Evolutionary conservation across 2,329 filamentous ascomycete species (phyloP), one percentile per base, ranked within the genome.

Genomic region (Pseudocercospora crystallina): DNA sequence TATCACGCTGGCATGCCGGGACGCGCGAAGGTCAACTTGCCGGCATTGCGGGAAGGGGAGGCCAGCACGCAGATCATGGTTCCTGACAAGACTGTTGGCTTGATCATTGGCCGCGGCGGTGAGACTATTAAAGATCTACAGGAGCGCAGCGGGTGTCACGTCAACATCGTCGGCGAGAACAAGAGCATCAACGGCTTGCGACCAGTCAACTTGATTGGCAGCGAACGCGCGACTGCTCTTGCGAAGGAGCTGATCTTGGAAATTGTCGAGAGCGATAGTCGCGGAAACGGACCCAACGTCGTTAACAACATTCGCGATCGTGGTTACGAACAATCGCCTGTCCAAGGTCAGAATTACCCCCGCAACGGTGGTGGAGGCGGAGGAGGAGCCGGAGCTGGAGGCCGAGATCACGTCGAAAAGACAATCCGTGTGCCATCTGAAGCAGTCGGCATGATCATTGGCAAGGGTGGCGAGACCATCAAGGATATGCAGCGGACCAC

Each of bases 371-470:
- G 51, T 15, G 67, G 67, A 48, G 70, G 68, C 29, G 74, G 71
- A 49, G 71, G 70, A 32, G 65, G 64, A 53, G 72, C 70, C 30
- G 69, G 69, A 32, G 68, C 65, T 52, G 74, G 74, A 14, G 73
- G 71, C 3, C 68, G 69, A 17, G 86, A 88, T 60, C 68, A 70
- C 31, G 83, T 88, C 60, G 92, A 91, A 74, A 80, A 96, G 65
- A 85, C 83, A 35, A 89, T 96, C 56, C 85, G 83, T 60, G 90
- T 96, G 8, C 90, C 90, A 10, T 92, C 90, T 15, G 90, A 96
- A 68, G 87, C 90, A 5, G 90, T 96, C 47, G 90, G 90, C 54
- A 96, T 96, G 90, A 95, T 96, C 59, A 96, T 96, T 54, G 90
- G 91, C 58, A 95, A 95, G 76, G 80, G 89, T 49, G 90, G 90